Percentiles rank a stretch among this genome's conserved stretches.
phyloP scores from a whole-genome alignment of 495 filamentous ascomycete species.

The Tuber aestivum region DNA sequence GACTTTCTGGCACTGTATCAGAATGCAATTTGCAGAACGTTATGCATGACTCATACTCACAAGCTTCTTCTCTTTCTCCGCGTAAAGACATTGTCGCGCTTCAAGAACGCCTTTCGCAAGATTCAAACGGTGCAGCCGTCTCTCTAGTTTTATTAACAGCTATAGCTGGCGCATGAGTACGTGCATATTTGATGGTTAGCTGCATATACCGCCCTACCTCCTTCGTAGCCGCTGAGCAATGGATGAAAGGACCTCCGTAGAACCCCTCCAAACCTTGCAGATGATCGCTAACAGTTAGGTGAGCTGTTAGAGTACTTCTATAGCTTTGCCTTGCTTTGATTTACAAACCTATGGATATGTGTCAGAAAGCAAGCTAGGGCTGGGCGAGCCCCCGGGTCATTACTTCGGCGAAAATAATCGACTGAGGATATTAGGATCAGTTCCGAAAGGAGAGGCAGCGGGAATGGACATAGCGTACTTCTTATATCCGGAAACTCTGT shows the following conservation, averaged over 20 bases:
- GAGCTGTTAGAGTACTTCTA: not conserved
- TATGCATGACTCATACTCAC: slow-evolving; percentile 13
- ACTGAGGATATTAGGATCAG: slow-evolving; percentile 47
- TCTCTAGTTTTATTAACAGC: slow-evolving; percentile 60
- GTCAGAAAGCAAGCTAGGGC: slow-evolving; percentile 84
- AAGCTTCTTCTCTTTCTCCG: slow-evolving; percentile 37
- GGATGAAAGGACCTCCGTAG: slow-evolving; percentile 47
- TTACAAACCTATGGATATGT: slow-evolving; percentile 62
- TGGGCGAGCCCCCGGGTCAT: slow-evolving; percentile 50
- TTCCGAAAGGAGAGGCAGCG: slow-evolving; percentile 9
- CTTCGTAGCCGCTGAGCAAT: slow-evolving; percentile 78
- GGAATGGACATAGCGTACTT: slow-evolving; percentile 42
- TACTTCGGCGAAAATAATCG: slow-evolving; percentile 69
- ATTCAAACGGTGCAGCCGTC: slow-evolving; percentile 39
- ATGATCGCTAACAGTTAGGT: slow-evolving; percentile 60
- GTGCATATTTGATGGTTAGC: slow-evolving; percentile 66
- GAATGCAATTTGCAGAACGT: not conserved
- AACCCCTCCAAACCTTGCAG: slow-evolving; percentile 67
- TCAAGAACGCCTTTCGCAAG: slow-evolving; percentile 47
- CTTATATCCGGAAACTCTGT: slow-evolving; percentile 66
- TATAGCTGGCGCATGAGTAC: slow-evolving; percentile 61
- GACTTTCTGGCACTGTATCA: slow-evolving; percentile 53
- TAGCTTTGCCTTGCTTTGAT: not conserved
- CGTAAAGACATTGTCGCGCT: slow-evolving; percentile 22
- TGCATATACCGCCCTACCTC: slow-evolving; percentile 73